phyloP scores from a whole-genome alignment of 345 rosid species.

The Euphorbia peplus region DNA sequence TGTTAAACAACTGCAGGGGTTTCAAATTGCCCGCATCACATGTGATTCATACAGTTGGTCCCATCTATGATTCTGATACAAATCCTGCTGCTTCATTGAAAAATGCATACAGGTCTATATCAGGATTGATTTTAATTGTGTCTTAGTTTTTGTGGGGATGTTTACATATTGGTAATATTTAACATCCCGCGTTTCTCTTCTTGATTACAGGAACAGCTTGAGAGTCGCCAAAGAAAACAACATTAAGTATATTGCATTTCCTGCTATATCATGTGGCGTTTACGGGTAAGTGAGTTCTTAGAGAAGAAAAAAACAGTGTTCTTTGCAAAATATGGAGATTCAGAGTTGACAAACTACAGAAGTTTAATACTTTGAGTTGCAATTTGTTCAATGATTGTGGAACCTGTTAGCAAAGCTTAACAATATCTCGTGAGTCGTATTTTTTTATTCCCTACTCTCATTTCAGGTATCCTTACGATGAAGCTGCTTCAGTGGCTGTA shows the following conservation, averaged over 20 bases:
- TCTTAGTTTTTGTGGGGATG: too few species aligned
- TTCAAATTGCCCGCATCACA: slow-evolving; percentile 72
- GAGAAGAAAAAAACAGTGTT: background rate
- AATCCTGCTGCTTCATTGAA: slow-evolving; percentile 53
- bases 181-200: slow-evolving; percentile 4
- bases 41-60: slow-evolving; percentile 87
- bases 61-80: slow-evolving; percentile 52
- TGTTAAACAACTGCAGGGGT: slow-evolving; percentile 48
- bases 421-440: too few species aligned
- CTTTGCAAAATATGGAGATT: background rate
- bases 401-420: too few species aligned
- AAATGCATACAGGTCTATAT: slow-evolving; percentile 58
- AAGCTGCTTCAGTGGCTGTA: slow-evolving; percentile 72
- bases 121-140: slow-evolving; percentile 1
- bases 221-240: slow-evolving; percentile 66
- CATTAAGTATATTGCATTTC: slow-evolving; percentile 72
- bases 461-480: slow-evolving; percentile 77
- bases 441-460: background rate
- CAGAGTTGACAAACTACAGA: too few species aligned
- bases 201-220: slow-evolving; percentile 63
- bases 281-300: slow-evolving; percentile 40
- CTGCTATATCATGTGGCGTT: slow-evolving; percentile 88
- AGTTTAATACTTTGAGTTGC: too few species aligned
- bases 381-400: too few species aligned
- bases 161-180: background rate